These are phyloP conservation scores for Kwoniella shandongensis DNA, from an alignment of 768 basidiomycete genomes.

Conservation along the genomic window DNA sequence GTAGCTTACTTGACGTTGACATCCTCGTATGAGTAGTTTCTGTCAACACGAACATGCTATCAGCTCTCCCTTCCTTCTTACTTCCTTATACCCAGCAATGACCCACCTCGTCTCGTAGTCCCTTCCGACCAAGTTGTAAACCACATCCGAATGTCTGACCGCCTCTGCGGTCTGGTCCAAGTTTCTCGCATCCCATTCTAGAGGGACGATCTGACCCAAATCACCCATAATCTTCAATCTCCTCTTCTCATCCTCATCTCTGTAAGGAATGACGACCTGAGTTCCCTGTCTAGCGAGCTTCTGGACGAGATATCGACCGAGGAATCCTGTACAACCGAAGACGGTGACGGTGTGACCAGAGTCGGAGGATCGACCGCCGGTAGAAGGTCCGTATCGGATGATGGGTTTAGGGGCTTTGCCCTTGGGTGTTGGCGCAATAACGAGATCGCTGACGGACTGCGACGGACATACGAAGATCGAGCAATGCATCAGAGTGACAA, in stretches of 20 bases:
- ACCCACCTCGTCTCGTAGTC: conserved; percentile 91
- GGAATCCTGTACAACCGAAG: conserved; percentile 93
- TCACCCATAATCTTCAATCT: conserved; percentile 92
- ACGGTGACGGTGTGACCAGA: conserved; percentile 92
- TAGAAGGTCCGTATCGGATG: conserved; percentile 68
- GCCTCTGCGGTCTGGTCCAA: conserved; percentile 91
- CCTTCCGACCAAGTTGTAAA: conserved; percentile 91
- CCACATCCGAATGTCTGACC: conserved; percentile 88
- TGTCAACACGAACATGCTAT: conserved; percentile 55
- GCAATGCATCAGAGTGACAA: too few relatives aligned
- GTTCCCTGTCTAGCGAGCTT: conserved; percentile 95
- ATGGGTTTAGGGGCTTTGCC: conserved; percentile 57
- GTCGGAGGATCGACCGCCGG: conserved; percentile 68
- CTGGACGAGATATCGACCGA: conserved; percentile 88
- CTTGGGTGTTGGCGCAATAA: conserved; percentile 33
- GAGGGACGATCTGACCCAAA: conserved; percentile 89
- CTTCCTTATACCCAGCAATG: too few relatives aligned
- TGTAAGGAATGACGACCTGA: conserved; percentile 90
- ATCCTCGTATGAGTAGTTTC: conserved; percentile 81
- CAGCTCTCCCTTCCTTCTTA: background rate
- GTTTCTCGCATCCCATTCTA: conserved; percentile 96
- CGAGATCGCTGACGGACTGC: conserved; percentile 50
- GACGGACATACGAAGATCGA: background rate
- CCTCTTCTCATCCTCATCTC: conserved; percentile 89
- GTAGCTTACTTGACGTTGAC: conserved; percentile 64